Evolutionary conservation across 805 yeast species (phyloP), one percentile per base, ranked within the genome.

Genomic region (baker's yeast (Saccharomyces cerevisiae)): DNA sequence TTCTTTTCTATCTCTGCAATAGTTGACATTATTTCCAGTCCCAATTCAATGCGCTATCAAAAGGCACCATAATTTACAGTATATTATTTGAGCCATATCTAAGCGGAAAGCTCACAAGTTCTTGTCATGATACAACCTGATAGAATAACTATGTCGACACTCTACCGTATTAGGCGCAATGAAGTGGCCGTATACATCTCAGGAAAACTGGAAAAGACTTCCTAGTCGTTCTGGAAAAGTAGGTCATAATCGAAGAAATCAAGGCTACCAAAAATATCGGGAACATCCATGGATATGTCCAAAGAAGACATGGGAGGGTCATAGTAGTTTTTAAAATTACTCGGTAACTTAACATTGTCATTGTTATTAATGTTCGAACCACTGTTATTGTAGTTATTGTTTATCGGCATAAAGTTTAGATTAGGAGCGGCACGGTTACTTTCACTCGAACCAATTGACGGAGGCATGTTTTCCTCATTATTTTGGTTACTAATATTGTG

Each of bases 231-330:
- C 22, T 59, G 52, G 26, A 60, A 57, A 22, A 58, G 51, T 43
- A 60, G 57, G 50, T 60, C 63, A 49, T 57, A 59, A 48, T 59
- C 60, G 32, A 60, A 58, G 21, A 58, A 48, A 41, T 58, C 61
- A 27, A 59, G 56, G 1, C 57, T 55, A 3, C 57, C 61, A 43
- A 55, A 54, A 22, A 54, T 43, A n/a, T 54, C 59, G 4, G 61
- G 55, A 29, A 56, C 54, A 21, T 56, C 59, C 55, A 8, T 54
- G 13, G 14, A 21, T 55, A 24, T 22, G 17, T 36, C 43, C 43
- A 36, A 36, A 36, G 43, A 36, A 36, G 43, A 17, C 43, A 36
- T 36, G 1, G 43, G 43, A 3, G 43, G 24, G 43, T 36, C 43
- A 17, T 36, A 17, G 24, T 17, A 21, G 24, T 17, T 36, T 24